Evolutionary conservation across 176 grass and related monocot species (phyloP), one percentile per base, ranked within the genome.

Genomic region (Triticum timopheevii): DNA sequence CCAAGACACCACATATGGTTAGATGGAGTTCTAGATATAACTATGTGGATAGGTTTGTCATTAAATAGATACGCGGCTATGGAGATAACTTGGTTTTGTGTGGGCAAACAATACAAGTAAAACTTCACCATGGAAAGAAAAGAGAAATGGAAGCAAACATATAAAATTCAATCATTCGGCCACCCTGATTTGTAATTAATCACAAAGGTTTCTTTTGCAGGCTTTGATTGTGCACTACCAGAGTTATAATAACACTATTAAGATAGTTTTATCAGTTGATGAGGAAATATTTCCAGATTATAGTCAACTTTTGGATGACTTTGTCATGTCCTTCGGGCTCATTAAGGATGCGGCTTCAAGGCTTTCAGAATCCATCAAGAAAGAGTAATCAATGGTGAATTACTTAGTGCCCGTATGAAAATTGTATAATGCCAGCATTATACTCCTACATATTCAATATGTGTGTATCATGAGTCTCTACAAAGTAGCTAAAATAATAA

Each of bases 191-290:
- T 22, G 19, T 58, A 8, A 58, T 22, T 58, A 19, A 58, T 58
- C 16, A 58, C 54, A 58, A 20, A 22, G 2, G 20, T 62, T 62
- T n/a, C 59, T 23, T 62, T n/a, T 74, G 82, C 56, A 95, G 93
- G 93, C 88, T 66, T 69, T 95, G 20, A 92, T 88, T 1, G 50
- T 90, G 62, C 87, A 92, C 49, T 92, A 88, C 61, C 93, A 92
- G 38, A 95, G 90, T 77, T 94, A 94, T 13, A 73, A 64, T 64
- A 88, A 83, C 82, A 83, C 16, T 3, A 83, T 95, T 85, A 92
- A 90, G 71, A 65, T 92, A 28, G 77, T 95, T 39, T 9, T 95
- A 4, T 88, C 90, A 40, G 90, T 92, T 38, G 93, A 95, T 47
- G 93, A 92, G 8, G 85, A 13, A n/a, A 63, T 61, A 4, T 86